Evolutionary conservation across 2,329 filamentous ascomycete species (phyloP), one percentile per base, ranked within the genome.

Genomic region (Emmonsiellopsis sp.): DNA sequence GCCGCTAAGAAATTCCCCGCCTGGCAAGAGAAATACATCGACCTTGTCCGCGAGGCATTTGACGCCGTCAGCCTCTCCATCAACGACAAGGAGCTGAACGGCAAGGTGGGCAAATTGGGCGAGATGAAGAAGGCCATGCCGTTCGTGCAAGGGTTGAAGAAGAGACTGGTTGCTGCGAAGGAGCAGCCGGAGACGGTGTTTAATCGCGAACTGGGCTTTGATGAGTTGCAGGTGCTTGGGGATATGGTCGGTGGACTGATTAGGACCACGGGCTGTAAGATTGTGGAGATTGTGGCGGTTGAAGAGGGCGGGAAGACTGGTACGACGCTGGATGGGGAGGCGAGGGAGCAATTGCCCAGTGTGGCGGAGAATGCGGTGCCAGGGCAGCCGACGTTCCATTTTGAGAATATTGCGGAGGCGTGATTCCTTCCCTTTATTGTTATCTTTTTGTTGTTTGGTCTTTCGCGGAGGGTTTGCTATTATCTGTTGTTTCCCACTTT

Each of bases 81-180:
- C 59, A 85, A 95, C 65, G 88, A 94, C 68, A 95, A 94, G 76
- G 83, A 82, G 54, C 76, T 96, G 46, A 87, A 84, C 63, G 84
- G 83, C 60, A 81, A 84, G 65, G 85, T 96, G 54, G 83, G 83
- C 61, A 95, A 95, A 77, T 78, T 89, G 65, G 84, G 83, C 43
- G 71, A 73, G 59, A 89, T 90, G 80, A 98, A 97, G 82, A 93
- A 94, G 75, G 92, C 90, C 2, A 97, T 97, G 92, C 93, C 93
- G 0, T 97, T 96, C 66, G 85, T 96, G 49, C 91, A 97, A 74
- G 74, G 70, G 6, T 76, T 97, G 56, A 96, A 96, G 84, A 87
- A 82, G 70, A 83, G 88, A 51, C 80, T 98, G 53, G 78, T 89
- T 54, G 67, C 68, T 38, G 77, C 79, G 49, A 86, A 87, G 57